Evolutionary conservation across 1,284 basidiomycete species (phyloP).

Genomic region (Fomitopsis pinicola): DNA sequence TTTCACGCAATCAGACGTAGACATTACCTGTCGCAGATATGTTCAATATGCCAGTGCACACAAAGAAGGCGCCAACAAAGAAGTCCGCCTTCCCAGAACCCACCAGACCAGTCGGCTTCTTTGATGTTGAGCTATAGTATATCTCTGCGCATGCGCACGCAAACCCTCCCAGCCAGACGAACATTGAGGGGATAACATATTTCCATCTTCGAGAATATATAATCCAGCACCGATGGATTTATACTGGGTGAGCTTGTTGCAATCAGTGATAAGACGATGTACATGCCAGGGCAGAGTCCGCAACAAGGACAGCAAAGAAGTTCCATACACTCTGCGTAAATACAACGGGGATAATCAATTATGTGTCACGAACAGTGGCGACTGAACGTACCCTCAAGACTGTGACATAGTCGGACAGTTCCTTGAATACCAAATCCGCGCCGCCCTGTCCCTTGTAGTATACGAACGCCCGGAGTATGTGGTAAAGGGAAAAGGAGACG

Average conservation of each 20-base stretch:
- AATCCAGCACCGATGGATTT: conserved; percentile 20
- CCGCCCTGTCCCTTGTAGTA: conserved; percentile 16
- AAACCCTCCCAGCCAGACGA: conserved; percentile 17
- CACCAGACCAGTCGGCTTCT: not conserved
- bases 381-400: conserved; percentile 9
- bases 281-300: not conserved
- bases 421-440: conserved; percentile 12
- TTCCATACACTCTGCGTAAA: not conserved
- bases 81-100: not conserved
- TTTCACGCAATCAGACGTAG: no score
- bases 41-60: not conserved
- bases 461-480: conserved; percentile 21
- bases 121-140: not conserved
- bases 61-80: not conserved
- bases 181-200: conserved; percentile 11
- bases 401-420: conserved; percentile 22
- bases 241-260: not conserved
- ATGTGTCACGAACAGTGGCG: not conserved
- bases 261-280: not conserved
- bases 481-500: conserved; percentile 16
- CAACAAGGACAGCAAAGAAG: not conserved
- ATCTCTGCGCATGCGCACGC: not conserved
- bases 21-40: not conserved
- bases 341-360: not conserved
- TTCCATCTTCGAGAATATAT: conserved; percentile 14